Base-by-base conservation (phyloP, 2,329 filamentous ascomycete species). In the Fusarium sp. region DNA sequence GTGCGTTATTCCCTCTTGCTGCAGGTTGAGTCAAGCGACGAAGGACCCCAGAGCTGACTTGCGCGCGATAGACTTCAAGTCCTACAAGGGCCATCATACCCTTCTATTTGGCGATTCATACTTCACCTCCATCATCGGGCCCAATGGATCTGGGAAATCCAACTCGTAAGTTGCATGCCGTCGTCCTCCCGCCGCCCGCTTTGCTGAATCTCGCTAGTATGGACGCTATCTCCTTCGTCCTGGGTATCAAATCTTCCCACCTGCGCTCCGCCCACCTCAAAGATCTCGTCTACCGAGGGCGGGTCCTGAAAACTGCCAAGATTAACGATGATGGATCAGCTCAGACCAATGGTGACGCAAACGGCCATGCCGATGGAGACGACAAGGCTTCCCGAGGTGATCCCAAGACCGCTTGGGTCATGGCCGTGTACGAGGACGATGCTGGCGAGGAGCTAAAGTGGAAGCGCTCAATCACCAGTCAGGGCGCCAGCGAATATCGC, bases 131-230 rank as follows among this genome's bases (percentile, higher is more conserved):
- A 97, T 99, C 77, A 98, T 99, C 77, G 96, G 96, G 6, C 96
- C 96, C 79, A 99, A 99, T 94, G 96, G 96, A 84, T 98, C 96
- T 34, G 96, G 96, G 71, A 99, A 99, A 81, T 99, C 96, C 18
- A 99, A 99, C 80, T 97, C 94, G 92, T 95, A 82, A 78, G 90
- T 84, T 42, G 70, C 46, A 23, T 33, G 18, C 34, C 14, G 33
- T 49, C 33, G 53, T 53, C 25, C 7, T 34, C 50, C 9, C 56
- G 11, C 23, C 33, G 11, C 9, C 20, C 27, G 18, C 62, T 38
- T 51, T 25, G 29, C 60, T 70, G 49, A 69, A 38, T 14, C 46
- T 61, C 51, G 18, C 71, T 76, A 96, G 93, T 65, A 99, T 99
- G 96, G 96, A 99, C 79, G 96, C 96, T 73, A 99, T 99, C 74